Evolutionary conservation across 257 asterid species (phyloP), one percentile per base, ranked within the genome.

Genomic region (Solanum clarkiae): DNA sequence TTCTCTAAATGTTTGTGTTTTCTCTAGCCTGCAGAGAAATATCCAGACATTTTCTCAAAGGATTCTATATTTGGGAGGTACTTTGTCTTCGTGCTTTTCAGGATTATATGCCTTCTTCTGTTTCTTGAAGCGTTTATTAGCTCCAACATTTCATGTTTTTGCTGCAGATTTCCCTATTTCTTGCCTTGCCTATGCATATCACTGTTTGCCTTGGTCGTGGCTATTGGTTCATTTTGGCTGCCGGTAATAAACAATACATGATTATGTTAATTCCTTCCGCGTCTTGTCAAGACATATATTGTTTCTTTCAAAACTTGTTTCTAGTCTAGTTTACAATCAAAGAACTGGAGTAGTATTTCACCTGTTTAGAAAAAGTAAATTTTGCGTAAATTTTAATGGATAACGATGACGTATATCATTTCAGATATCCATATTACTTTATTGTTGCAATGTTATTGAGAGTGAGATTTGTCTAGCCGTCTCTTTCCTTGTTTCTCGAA

Each of bases 141-240:
- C 18, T 66, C 14, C 32, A 60, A 82, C 24, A 9, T 26, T 60
- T n/a, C 65, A 59, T 68, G 12, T 17, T 60, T 22, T 80, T 85
- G 42, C 29, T 89, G 91, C 93, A 95, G 98, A 89, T 94, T 93
- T 87, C 98, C 98, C 2, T 95, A 94, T 86, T 90, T 94, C 84
- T 88, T 95, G 90, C 98, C 98, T 29, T 95, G 98, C 89, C 92
- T 94, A 36, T 86, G 80, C 84, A 95, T 95, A 89, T 93, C 98
- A 24, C 8, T 87, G 51, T 87, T 93, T 49, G 93, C 98, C n/a
- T 84, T 92, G 86, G 89, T 82, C 85, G 95, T 93, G 57, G 82
- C 90, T 8, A 63, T 95, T 85, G 68, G 91, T 82, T 85, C 88
- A 86, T 84, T 47, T 89, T 92, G 94, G 96, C 94, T 95, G 68